phyloP scores from a whole-genome alignment of 306 rosid genomes.

The Morella rubra region DNA sequence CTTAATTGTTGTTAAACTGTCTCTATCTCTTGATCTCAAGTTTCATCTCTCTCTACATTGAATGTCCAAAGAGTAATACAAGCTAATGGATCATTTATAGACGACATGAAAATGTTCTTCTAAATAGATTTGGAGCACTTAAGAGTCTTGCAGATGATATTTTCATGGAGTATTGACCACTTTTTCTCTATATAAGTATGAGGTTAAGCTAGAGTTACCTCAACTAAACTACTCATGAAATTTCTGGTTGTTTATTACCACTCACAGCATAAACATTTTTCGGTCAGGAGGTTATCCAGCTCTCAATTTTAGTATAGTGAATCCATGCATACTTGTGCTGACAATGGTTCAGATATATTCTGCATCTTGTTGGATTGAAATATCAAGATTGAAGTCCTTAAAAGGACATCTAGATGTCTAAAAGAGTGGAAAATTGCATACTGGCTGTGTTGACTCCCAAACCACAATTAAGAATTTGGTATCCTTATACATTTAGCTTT shows the following conservation, averaged over 20 bases:
- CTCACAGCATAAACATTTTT: not conserved
- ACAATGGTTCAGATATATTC: not conserved
- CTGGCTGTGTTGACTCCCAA: not conserved
- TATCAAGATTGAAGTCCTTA: not conserved
- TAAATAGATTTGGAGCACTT: not conserved
- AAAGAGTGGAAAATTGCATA: not conserved
- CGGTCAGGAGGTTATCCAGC: not conserved
- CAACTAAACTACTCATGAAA: not conserved
- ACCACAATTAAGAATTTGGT: not conserved
- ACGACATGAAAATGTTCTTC: not conserved
- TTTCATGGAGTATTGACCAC: not conserved
- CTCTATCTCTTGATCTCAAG: slow-evolving; percentile 15
- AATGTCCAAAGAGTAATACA: not conserved
- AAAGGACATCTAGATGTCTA: not conserved
- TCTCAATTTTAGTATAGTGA: not conserved
- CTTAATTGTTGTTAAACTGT: slow-evolving; percentile 4
- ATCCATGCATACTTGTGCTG: not conserved
- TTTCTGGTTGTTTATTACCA: not conserved
- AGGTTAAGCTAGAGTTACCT: not conserved
- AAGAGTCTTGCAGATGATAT: not conserved
- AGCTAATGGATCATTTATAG: not conserved
- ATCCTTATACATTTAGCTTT: not conserved
- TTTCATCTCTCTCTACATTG: slow-evolving; percentile 7
- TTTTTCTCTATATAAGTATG: not conserved
- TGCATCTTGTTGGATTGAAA: not conserved